These are phyloP conservation scores for Kappamyces sp. DNA, from an alignment of 192 early-diverging fungal species.

Conservation along the genomic window DNA sequence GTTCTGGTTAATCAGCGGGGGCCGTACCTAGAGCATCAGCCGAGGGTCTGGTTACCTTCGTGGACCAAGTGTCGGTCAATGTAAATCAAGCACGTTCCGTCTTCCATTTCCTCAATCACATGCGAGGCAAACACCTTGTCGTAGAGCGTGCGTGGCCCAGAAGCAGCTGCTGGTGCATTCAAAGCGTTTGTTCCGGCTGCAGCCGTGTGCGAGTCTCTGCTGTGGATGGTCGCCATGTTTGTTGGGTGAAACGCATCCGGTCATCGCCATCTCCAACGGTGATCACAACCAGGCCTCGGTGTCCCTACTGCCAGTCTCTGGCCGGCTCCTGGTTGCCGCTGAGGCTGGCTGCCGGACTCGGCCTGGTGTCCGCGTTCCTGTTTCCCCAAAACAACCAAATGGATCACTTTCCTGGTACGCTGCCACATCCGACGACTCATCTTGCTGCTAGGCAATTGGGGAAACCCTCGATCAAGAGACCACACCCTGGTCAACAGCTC, in stretches of 20 bases:
- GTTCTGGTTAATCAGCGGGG: conserved; percentile 1
- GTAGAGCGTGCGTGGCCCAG: conserved; percentile 47
- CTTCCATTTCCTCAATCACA: conserved; percentile 45
- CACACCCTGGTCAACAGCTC: neutral
- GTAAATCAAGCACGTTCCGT: conserved; percentile 61
- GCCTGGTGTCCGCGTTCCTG: too few relatives aligned
- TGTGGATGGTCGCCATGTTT: too few relatives aligned
- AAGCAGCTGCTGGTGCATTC: too few relatives aligned
- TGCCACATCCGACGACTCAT: conserved; percentile 32
- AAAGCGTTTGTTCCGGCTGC: too few relatives aligned
- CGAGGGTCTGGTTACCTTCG: conserved; percentile 14
- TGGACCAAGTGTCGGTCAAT: conserved; percentile 69
- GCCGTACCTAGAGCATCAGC: neutral
- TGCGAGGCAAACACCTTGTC: conserved; percentile 65
- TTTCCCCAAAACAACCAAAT: too few relatives aligned
- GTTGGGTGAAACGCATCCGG: neutral
- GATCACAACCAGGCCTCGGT: conserved; percentile 19
- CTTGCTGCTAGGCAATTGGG: neutral
- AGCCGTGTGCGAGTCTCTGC: too few relatives aligned
- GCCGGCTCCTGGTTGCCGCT: too few relatives aligned
- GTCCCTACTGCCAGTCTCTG: conserved; percentile 31
- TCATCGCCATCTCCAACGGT: conserved; percentile 16
- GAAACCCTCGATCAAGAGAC: neutral
- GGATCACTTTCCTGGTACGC: conserved; percentile 16
- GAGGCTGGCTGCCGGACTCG: too few relatives aligned